Base-by-base conservation (phyloP, 306 rosid genomes). In the Albizia julibrissin region DNA sequence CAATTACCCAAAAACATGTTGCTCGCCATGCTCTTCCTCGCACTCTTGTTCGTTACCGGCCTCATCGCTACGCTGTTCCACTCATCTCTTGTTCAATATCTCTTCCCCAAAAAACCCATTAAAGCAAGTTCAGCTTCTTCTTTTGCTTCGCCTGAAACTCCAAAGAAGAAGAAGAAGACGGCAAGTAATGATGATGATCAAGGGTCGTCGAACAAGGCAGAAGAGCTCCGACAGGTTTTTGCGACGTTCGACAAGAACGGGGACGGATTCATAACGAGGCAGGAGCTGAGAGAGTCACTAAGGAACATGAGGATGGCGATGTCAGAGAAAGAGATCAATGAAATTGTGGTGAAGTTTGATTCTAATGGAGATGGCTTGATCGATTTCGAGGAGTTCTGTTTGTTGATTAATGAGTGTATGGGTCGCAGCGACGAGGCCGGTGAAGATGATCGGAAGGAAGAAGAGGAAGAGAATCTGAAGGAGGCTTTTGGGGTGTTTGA, bases 401-500 rank as follows among this genome's bases (percentile, higher is more conserved):
- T 79, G 83, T 73, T 92, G 79, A 88, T 50, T 4, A 33, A 82
- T 11, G 91, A 83, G 67, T 85, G 83, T 24, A 27, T 91, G 83
- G 80, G 81, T 19, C 72, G 81, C 29, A 80, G 83, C 14, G 16
- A 31, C 1, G 29, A n/a, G 22, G 18, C 47, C 11, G n/a, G 40
- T 37, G 40, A 37, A 6, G 40, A 44, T 44, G 49, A 50, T 50
- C 22, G 19, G 58, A 50, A 18, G 8, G 83, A 68, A 0, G 89
- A 49, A 0, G 74, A 69, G 4, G 74, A 69, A 8, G 50, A 69
- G 49, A 80, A 84, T 52, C 78, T 93, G 69, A 93, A 87, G 84
- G 97, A 91, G 79, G 97, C 94, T 68, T 93, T 93, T 89, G 98
- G 82, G 73, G 98, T 93, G 87, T 91, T 93, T 80, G 98, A 93